A percentile compares a stretch with the other conserved stretches of the same genome.
Evolutionary conservation across 1,139 yeast species (phyloP).

Genomic region (Debaryomycetaceae sp.): DNA sequence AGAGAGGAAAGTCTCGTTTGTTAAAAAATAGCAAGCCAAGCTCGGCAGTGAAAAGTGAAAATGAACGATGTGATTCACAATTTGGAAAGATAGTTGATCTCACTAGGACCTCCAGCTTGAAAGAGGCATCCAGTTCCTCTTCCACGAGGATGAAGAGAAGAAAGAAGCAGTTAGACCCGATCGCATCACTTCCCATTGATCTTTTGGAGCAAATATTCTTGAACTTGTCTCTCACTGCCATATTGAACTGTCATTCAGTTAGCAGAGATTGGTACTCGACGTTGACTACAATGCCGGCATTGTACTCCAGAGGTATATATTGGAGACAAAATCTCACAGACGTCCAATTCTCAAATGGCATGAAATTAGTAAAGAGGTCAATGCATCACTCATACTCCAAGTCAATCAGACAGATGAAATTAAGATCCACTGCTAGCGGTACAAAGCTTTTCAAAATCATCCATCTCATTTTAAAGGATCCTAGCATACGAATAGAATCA

Average conservation of each 20-base stretch:
- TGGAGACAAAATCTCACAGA: slow-evolving; percentile 24
- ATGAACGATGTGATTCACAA: background rate
- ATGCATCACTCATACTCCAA: slow-evolving; percentile 13
- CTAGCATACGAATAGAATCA: slow-evolving; percentile 15
- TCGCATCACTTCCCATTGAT: slow-evolving; percentile 27
- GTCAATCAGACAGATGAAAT: slow-evolving; percentile 17
- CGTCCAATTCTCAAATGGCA: slow-evolving; percentile 29
- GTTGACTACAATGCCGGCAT: slow-evolving; percentile 22
- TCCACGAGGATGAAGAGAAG: slow-evolving; percentile 1
- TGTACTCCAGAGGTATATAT: slow-evolving; percentile 20
- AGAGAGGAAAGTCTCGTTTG: slow-evolving; percentile 1
- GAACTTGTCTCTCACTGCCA: slow-evolving; percentile 15
- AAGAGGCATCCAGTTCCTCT: background rate
- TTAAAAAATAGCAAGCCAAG: background rate
- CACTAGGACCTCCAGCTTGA: background rate
- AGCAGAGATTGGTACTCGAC: slow-evolving; percentile 29
- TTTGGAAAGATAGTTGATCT: background rate
- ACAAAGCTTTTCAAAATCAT: slow-evolving; percentile 23
- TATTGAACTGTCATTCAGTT: slow-evolving; percentile 30
- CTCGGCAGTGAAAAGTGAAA: background rate
- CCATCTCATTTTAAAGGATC: slow-evolving; percentile 21
- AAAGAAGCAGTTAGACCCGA: slow-evolving; percentile 22
- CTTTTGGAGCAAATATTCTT: slow-evolving; percentile 25
- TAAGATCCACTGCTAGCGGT: slow-evolving; percentile 22
- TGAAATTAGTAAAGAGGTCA: slow-evolving; percentile 22